Evolutionary conservation across 768 basidiomycete species (phyloP), one percentile per base, ranked within the genome.

Genomic region (Leccinum subtestaceum): DNA sequence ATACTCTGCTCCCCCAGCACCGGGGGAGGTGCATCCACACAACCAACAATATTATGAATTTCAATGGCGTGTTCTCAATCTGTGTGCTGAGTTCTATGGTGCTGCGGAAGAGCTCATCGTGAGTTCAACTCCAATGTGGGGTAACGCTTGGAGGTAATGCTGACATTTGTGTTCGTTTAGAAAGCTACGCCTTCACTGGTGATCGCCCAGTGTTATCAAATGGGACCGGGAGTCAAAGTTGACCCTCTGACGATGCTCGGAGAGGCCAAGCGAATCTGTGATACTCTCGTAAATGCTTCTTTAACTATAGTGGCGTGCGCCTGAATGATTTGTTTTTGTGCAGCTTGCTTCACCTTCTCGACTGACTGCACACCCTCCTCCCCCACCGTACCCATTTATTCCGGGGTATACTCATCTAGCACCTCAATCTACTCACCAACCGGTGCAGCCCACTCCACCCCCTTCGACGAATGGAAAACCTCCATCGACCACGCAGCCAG

Each of bases 31-130:
- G 25, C 83, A 81, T 57, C 76, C 84, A 3, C 84, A 86, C 62
- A 89, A 89, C 68, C 86, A 89, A 61, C 84, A 86, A 66, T 91
- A 89, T 71, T 90, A 89, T 71, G 89, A 92, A 68, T 92, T 92
- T 67, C 90, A 92, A 70, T 92, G 90, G 90, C 84, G 89, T 55
- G 84, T 91, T 43, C 71, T 92, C 58, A 90, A 90, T 66, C 76
- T 93, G 43, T 93, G 90, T 71, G 85, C 88, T 1, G 91, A 93
- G 69, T 93, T 93, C 70, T 93, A 93, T 74, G 86, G 84, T 27
- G 90, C 90, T 6, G 90, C 90, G 17, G 90, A 91, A 72, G 90
- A 93, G 72, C 81, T 93, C 49, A 81, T 93, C 59, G 90, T 92
- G 72, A 72, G 88, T 83, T 61, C 36, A 29, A 43, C 52, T 23